A percentile compares a stretch with the other conserved stretches of the same genome.
phyloP scores from a whole-genome alignment of 2,329 filamentous ascomycete species.

The Aspergillus sp. region DNA sequence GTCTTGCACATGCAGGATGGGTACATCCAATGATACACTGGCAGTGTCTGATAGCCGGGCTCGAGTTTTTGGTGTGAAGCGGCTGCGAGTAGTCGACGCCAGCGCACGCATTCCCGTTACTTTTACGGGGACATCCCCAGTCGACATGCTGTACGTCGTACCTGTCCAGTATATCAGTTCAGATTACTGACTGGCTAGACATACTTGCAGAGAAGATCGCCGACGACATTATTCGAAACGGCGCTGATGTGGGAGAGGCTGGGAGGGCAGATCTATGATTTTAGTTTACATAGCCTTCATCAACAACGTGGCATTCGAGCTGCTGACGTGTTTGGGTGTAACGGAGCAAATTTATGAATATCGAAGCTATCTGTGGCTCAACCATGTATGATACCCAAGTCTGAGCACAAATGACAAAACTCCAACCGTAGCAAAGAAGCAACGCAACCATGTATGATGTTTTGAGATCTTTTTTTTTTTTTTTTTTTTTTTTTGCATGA shows the following conservation, averaged over 20 bases:
- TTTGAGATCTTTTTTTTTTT: too few species aligned
- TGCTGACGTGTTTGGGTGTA: too few species aligned
- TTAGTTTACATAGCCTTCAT: background rate
- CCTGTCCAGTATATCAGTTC: too few species aligned
- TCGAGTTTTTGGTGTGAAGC: constrained; percentile 34
- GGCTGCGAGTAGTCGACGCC: constrained; percentile 42
- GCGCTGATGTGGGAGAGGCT: background rate
- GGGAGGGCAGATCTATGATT: background rate
- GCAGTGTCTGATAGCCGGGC: constrained; percentile 40
- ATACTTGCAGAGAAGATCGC: constrained; percentile 47
- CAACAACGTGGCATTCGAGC: background rate
- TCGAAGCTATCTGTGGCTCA: too few species aligned
- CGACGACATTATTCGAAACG: constrained; percentile 19
- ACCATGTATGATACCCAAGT: too few species aligned
- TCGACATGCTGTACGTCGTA: constrained; percentile 38
- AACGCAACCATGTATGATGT: too few species aligned
- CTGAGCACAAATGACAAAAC: too few species aligned
- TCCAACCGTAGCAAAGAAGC: too few species aligned
- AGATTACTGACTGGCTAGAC: constrained; percentile 23
- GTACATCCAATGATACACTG: constrained; percentile 30
- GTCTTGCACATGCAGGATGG: constrained; percentile 44
- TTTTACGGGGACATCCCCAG: constrained; percentile 46
- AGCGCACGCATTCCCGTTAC: constrained; percentile 35
- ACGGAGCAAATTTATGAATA: too few species aligned
- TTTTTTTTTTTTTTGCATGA: too few species aligned